Evolutionary conservation across 768 basidiomycete genomes (phyloP).

Genomic region (Podaxis sp.): DNA sequence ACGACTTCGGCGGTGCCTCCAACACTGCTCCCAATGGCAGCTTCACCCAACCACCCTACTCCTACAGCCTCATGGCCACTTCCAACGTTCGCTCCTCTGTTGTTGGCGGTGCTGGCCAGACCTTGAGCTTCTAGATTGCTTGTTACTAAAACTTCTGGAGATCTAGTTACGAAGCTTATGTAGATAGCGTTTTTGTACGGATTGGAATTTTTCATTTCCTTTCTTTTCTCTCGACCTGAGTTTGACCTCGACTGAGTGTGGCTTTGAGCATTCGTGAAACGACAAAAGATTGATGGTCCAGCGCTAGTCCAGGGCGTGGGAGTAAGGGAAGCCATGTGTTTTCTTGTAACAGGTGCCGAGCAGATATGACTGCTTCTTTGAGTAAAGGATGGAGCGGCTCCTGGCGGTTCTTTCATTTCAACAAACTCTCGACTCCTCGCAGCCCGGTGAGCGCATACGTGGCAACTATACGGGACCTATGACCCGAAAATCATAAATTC

Average conservation of each 20-base stretch:
- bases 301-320: constrained; percentile 4
- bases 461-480: background rate
- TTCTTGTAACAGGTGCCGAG: background rate
- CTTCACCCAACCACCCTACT: constrained; percentile 30
- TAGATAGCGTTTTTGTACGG: background rate
- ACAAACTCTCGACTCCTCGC: background rate
- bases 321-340: background rate
- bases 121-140: constrained; percentile 24
- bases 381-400: background rate
- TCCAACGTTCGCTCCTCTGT: constrained; percentile 26
- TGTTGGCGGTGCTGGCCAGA: constrained; percentile 27
- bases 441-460: background rate
- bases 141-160: constrained; percentile 17
- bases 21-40: constrained; percentile 31
- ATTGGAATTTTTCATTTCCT: background rate
- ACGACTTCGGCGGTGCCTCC: constrained; percentile 28
- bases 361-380: background rate
- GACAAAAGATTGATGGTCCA: too few species aligned
- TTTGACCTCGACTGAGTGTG: background rate
- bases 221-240: background rate
- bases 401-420: background rate
- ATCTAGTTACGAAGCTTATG: background rate
- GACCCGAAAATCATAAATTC: background rate
- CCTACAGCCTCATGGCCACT: constrained; percentile 24
- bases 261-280: too few species aligned